Conservation (phyloP, 768 basidiomycete genomes). For the Lactifluus pinguis region DNA sequence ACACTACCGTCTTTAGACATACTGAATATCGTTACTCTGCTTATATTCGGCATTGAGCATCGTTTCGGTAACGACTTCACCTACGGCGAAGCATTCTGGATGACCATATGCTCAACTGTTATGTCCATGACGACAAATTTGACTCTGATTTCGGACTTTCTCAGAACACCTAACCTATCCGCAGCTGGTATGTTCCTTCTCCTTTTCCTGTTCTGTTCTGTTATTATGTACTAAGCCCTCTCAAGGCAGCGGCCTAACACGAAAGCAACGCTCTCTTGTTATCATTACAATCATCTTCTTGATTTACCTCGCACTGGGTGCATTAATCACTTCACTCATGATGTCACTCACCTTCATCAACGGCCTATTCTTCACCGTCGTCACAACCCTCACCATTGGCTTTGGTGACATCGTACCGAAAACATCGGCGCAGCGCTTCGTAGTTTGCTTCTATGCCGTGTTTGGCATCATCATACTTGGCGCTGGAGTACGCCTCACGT, state of each 20-base stretch:
- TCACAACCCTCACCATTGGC: conserved; percentile 57
- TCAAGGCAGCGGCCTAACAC: conserved; percentile 69
- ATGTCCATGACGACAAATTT: conserved; percentile 57
- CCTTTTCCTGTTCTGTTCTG: background rate
- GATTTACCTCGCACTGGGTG: conserved; percentile 64
- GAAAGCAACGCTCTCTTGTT: conserved; percentile 70
- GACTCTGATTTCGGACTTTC: conserved; percentile 55
- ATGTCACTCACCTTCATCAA: conserved; percentile 55
- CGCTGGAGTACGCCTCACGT: conserved; percentile 27
- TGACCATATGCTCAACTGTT: conserved; percentile 65
- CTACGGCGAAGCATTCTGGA: conserved; percentile 63
- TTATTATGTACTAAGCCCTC: conserved; percentile 2
- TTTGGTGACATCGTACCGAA: conserved; percentile 68
- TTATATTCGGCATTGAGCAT: conserved; percentile 53
- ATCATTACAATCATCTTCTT: conserved; percentile 71
- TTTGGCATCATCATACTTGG: conserved; percentile 53
- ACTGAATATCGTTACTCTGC: conserved; percentile 55
- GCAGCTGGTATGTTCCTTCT: conserved; percentile 41
- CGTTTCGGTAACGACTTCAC: conserved; percentile 59
- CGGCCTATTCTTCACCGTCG: conserved; percentile 70
- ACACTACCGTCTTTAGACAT: conserved; percentile 37
- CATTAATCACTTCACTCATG: conserved; percentile 46
- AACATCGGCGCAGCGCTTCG: conserved; percentile 44
- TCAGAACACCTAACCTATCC: conserved; percentile 51
- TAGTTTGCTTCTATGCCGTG: conserved; percentile 47